phyloP scores from a whole-genome alignment of 768 basidiomycete genomes.

The Tulasnella sp. region DNA sequence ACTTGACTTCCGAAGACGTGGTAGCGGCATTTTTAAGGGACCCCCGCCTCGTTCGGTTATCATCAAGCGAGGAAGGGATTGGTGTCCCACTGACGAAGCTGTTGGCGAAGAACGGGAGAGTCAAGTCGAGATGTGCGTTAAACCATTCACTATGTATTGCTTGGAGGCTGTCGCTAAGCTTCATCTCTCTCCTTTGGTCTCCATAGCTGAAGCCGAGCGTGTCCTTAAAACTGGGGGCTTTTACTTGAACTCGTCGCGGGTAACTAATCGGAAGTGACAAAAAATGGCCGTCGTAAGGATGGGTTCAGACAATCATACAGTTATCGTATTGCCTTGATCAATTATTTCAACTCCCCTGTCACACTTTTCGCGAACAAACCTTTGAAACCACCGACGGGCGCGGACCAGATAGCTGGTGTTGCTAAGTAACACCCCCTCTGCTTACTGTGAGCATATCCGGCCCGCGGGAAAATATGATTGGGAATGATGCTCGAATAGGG shows the following conservation, averaged over 20 bases:
- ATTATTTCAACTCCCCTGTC: too few relatives aligned
- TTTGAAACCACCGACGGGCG: too few relatives aligned
- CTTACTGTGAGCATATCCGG: too few relatives aligned
- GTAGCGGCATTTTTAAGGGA: conserved; percentile 60
- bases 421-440: too few relatives aligned
- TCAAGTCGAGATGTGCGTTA: conserved; percentile 59
- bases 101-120: conserved; percentile 53
- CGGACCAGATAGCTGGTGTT: too few relatives aligned
- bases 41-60: conserved; percentile 51
- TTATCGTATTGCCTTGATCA: conserved; percentile 43
- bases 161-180: too few relatives aligned
- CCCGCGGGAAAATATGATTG: too few relatives aligned
- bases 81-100: conserved; percentile 57
- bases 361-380: too few relatives aligned
- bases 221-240: conserved; percentile 63
- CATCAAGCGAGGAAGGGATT: conserved; percentile 50
- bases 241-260: conserved; percentile 61
- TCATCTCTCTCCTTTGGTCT: background rate
- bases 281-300: conserved; percentile 62
- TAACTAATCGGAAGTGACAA: conserved; percentile 48
- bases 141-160: background rate
- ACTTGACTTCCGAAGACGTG: conserved; percentile 54
- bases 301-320: conserved; percentile 66
- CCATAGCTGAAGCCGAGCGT: conserved; percentile 58
- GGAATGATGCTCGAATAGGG: too few relatives aligned